Conservation (phyloP, 1,139 yeast species). For the Tardiomyces digboiensis region DNA sequence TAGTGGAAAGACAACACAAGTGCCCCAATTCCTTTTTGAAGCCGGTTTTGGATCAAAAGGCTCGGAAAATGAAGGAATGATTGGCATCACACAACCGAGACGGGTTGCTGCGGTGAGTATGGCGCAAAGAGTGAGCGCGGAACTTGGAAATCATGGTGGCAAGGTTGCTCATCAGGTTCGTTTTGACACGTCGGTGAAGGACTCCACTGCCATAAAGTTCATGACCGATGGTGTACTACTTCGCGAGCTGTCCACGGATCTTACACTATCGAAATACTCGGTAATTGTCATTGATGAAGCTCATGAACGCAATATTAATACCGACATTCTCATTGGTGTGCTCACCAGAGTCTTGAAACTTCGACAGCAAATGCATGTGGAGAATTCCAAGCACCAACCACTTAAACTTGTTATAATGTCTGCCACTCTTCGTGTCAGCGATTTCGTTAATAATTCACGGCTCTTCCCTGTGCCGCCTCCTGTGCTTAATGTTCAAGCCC, state of each 20-base stretch:
- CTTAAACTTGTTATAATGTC: conserved; percentile 66
- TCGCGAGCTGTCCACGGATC: conserved; percentile 87
- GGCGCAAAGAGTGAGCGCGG: conserved; percentile 83
- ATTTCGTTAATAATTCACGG: conserved; percentile 72
- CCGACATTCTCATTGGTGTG: conserved; percentile 94
- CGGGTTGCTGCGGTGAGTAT: conserved; percentile 98
- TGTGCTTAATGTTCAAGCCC: conserved; percentile 79
- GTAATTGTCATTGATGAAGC: conserved; percentile 93
- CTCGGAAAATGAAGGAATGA: conserved; percentile 78
- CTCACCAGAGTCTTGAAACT: conserved; percentile 76
- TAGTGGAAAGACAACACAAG: conserved; percentile 96
- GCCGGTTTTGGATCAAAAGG: conserved; percentile 70
- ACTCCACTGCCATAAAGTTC: conserved; percentile 76
- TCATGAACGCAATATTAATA: conserved; percentile 91
- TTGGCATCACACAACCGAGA: conserved; percentile 95
- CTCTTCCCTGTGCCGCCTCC: conserved; percentile 83
- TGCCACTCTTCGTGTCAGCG: conserved; percentile 90
- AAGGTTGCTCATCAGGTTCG: conserved; percentile 88
- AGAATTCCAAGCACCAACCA: conserved; percentile 43
- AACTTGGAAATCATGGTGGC: conserved; percentile 69
- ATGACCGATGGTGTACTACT: conserved; percentile 98
- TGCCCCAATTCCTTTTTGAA: conserved; percentile 88
- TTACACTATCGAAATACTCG: conserved; percentile 71
- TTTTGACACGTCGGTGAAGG: conserved; percentile 66
- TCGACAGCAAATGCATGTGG: conserved; percentile 39